Percentiles rank a stretch among this genome's conserved stretches.
These are phyloP conservation scores for Naganishia friedmannii DNA, from an alignment of 768 basidiomycete genomes.

Conservation along the genomic window DNA sequence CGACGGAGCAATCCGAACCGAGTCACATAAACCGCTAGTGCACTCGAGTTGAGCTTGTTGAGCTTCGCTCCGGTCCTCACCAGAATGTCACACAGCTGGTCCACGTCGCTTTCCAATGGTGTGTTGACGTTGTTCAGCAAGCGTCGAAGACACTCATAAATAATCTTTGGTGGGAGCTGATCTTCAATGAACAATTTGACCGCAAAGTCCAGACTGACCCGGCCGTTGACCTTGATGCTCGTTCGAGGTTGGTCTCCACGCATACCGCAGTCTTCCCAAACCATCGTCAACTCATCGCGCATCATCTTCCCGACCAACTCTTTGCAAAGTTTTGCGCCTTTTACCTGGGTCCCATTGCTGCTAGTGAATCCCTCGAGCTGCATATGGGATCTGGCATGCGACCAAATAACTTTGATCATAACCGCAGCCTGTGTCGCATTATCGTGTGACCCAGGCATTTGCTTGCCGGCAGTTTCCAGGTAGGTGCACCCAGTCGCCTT, in stretches of 20 bases:
- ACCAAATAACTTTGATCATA: background rate
- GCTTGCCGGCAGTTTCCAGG: background rate
- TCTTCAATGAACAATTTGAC: background rate
- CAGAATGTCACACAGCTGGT: slow-evolving; percentile 86
- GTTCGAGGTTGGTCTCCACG: background rate
- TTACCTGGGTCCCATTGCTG: background rate
- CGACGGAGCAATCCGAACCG: background rate
- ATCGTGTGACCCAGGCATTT: background rate
- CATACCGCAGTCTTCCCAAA: slow-evolving; percentile 1
- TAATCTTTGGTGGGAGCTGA: slow-evolving; percentile 85
- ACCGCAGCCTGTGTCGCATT: background rate
- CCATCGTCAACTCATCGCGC: background rate
- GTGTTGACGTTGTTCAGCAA: slow-evolving; percentile 85
- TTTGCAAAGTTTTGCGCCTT: background rate
- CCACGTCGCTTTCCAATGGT: slow-evolving; percentile 96
- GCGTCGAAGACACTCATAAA: slow-evolving; percentile 97
- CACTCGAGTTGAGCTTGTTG: slow-evolving; percentile 57
- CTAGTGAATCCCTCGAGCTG: background rate
- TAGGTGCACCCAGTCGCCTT: background rate
- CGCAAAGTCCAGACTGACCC: background rate
- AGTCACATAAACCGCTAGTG: background rate
- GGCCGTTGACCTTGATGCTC: background rate
- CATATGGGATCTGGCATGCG: background rate
- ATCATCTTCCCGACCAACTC: background rate
- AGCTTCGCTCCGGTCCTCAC: slow-evolving; percentile 79